Evolutionary conservation across 345 rosid species (phyloP), one percentile per base, ranked within the genome.

Genomic region (Hypericum androsaemum): DNA sequence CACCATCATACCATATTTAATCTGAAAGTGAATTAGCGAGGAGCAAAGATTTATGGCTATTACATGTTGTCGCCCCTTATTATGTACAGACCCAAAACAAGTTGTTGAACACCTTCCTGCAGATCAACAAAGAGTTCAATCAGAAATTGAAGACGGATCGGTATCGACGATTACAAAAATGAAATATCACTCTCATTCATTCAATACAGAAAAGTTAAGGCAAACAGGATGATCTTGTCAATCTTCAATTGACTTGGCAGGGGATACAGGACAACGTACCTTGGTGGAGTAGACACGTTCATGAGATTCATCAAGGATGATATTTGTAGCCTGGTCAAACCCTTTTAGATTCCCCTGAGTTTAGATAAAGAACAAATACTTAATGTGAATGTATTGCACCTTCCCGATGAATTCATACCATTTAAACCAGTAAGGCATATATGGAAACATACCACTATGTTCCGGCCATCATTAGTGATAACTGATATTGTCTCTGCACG

Each of bases 41-140:
- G 37, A n/a, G n/a, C n/a, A n/a, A n/a, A n/a, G n/a, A n/a, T n/a
- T n/a, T n/a, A n/a, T n/a, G n/a, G 35, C 35, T 52, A 35, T 64
- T 88, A 92, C 97, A 92, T 92, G 81, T 92, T 92, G 69, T 92
- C 98, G 5, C 98, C 97, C 74, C 98, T 74, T 72, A 92, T 88
- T 62, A 85, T 83, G 87, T 88, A 88, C 66, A 92, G 79, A 60
- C 98, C 98, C 75, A 92, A 62, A 55, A 88, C 97, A 56, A 71
- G 80, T 64, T 77, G 94, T 69, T 85, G 90, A 22, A 92, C 98
- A 63, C 98, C 98, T 81, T 88, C 95, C 98, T 85, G 82, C 63
- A 41, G 7, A 47, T 9, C 9, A 52, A 43, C 39, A 16, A 54
- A 59, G 10, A 46, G 50, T 7, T 10, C 15, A 13, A 17, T 13